These are phyloP conservation scores for Monilinia vaccinii-corymbosi DNA, from an alignment of 2,329 filamentous ascomycete genomes.

Conservation along the genomic window DNA sequence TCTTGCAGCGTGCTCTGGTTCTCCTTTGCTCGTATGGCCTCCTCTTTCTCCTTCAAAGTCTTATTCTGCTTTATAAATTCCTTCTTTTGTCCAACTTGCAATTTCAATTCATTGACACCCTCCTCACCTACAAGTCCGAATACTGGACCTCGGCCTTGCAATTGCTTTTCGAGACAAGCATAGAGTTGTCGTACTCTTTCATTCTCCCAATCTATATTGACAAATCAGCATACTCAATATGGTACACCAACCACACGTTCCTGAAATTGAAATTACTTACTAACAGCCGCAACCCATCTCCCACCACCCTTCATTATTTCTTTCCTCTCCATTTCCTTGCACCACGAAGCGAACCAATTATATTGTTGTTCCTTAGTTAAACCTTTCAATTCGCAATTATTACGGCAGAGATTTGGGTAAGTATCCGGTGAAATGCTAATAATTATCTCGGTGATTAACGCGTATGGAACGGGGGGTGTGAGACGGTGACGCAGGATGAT, in stretches of 20 bases:
- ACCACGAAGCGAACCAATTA: slow-evolving; percentile 3
- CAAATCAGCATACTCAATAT: not conserved
- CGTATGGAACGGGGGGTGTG: slow-evolving; percentile 16
- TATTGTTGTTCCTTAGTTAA: not conserved
- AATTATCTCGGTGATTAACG: slow-evolving; percentile 11
- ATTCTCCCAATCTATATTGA: not conserved
- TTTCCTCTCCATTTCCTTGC: not conserved
- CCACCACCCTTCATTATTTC: slow-evolving; percentile 5
- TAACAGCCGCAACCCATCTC: slow-evolving; percentile 8
- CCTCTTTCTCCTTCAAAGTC: not conserved
- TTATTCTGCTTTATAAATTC: not conserved
- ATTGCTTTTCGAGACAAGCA: not conserved
- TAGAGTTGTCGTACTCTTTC: not conserved
- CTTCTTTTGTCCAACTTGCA: not conserved
- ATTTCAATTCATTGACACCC: not conserved
- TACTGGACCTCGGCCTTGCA: not conserved
- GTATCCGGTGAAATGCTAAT: not conserved
- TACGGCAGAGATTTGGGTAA: not conserved
- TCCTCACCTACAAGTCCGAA: not conserved
- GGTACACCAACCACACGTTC: not conserved
- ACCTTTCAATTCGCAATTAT: not conserved
- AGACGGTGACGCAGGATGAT: slow-evolving; percentile 16
- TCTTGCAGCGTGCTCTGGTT: not conserved
- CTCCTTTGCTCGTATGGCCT: not conserved
- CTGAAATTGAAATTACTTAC: not conserved